phyloP scores from a whole-genome alignment of 2,329 filamentous ascomycete genomes.

The Paecilomyces variotii region DNA sequence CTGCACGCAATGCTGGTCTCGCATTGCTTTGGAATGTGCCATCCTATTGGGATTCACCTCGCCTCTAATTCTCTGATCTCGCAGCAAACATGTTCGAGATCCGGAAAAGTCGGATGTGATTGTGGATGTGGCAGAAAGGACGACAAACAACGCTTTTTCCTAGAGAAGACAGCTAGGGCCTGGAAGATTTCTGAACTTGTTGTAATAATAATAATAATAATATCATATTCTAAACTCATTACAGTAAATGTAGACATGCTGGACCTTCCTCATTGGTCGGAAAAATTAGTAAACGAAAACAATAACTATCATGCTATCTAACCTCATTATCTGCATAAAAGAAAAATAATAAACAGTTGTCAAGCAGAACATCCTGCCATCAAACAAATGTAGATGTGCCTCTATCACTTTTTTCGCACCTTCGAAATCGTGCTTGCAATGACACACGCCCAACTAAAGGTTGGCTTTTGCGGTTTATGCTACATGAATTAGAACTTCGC shows the following conservation, averaged over 20 bases:
- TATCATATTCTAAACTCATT: not conserved
- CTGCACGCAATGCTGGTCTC: not conserved
- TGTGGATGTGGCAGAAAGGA: too few species aligned
- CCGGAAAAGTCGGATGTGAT: not conserved
- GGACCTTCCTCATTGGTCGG: not conserved
- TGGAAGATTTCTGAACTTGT: not conserved
- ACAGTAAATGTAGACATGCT: not conserved
- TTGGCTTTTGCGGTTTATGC: not conserved
- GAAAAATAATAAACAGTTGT: not conserved
- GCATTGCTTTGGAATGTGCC: not conserved
- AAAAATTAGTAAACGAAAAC: not conserved
- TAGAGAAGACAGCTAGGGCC: not conserved
- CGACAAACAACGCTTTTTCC: not conserved
- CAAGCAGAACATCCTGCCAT: not conserved
- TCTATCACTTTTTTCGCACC: not conserved
- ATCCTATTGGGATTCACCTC: not conserved
- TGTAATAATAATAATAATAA: not conserved
- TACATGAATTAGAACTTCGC: slow-evolving; percentile 54
- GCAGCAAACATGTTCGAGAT: not conserved
- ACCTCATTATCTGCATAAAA: not conserved
- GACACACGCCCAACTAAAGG: not conserved
- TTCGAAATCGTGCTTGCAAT: not conserved
- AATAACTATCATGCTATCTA: not conserved
- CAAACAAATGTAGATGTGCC: not conserved
- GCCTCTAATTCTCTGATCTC: not conserved